Base-by-base conservation (phyloP, 2,329 filamentous ascomycete genomes). In the Dothidotthia symphoricarpi region DNA sequence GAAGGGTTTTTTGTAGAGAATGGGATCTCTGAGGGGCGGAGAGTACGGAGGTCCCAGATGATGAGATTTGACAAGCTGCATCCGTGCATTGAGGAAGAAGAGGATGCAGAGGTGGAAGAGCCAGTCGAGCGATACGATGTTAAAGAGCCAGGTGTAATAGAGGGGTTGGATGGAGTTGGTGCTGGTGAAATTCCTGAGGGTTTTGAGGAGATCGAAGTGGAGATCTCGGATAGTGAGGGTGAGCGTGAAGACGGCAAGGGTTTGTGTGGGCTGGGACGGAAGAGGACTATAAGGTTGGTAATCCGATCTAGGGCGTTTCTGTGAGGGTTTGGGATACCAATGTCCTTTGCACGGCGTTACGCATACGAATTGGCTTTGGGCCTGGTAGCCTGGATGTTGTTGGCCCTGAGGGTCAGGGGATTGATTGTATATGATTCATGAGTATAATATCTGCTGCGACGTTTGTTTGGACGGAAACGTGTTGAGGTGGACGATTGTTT, bases 1-100 rank as follows among this genome's bases (percentile, higher is more conserved):
- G 43, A 73, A 73, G 67, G 69, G 70, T 71, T 74, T 74, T 72
- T 73, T 75, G 66, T 75, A 70, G 61, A 52, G 51, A 50, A 53
- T 45, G 58, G 58, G 60, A 45, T 45, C 54, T 59, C 55, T 33
- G 53, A 51, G 50, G 58, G 42, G 55, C 41, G 49, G 60, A 43
- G 47, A 53, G 47, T 37, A 19, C 43, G 42, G 59, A 57, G 57
- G 50, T 64, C 62, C 61, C 59, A 49, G 57, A 43, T 46, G 25
- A 41, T 36, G 34, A 29, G 34, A 34, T 45, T 46, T 31, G 39
- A 44, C 41, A 53, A 49, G 42, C 52, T 59, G 42, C 49, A 55
- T 53, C 55, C 60, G 45, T 52, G 47, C 28, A 47, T 55, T 37
- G 60, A 59, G 46, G 61, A 45, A 47, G 53, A 50, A 49, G 52